A percentile compares a stretch with the other conserved stretches of the same genome.
Conservation (phyloP, 352 stramenopile genomes). For the Globisporangium emineosum region DNA sequence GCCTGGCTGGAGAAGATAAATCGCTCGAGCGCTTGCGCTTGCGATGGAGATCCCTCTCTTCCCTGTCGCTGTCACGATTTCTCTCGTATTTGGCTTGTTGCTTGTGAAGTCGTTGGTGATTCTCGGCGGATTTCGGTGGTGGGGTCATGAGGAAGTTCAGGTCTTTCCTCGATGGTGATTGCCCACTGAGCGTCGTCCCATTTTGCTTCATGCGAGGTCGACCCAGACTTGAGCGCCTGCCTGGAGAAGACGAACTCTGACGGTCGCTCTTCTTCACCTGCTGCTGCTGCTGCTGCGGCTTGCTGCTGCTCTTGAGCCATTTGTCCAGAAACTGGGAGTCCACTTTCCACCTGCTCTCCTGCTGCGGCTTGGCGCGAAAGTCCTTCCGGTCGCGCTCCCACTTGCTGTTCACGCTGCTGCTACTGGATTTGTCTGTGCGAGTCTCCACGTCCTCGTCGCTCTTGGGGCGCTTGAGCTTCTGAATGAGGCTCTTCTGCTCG, state of each 20-base stretch:
- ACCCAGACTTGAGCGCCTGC: not conserved
- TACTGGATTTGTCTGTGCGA: not conserved
- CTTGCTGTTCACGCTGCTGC: constrained; percentile 3
- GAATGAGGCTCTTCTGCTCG: constrained; percentile 17
- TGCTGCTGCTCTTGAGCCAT: constrained; percentile 9
- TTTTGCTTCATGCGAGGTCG: not conserved
- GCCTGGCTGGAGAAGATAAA: constrained; percentile 5
- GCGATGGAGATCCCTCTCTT: not conserved
- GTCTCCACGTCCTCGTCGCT: not conserved
- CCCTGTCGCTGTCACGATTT: not conserved
- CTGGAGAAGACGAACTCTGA: not conserved
- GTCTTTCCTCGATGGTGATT: not conserved
- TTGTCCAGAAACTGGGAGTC: constrained; percentile 12
- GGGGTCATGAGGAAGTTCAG: constrained; percentile 1
- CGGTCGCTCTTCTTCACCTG: not conserved
- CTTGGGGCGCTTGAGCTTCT: constrained; percentile 11
- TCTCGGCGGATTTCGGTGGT: not conserved
- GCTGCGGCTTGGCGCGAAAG: constrained; percentile 16
- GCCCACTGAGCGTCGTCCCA: not conserved
- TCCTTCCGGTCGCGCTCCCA: constrained; percentile 22
- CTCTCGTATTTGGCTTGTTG: not conserved
- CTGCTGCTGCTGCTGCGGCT: not conserved
- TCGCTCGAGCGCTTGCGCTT: constrained; percentile 16
- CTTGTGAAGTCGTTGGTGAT: not conserved
- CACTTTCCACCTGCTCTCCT: constrained; percentile 18